Evolutionary conservation across 1,284 basidiomycete species (phyloP).

Genomic region (Austroboletus olivaceoglutinosus): DNA sequence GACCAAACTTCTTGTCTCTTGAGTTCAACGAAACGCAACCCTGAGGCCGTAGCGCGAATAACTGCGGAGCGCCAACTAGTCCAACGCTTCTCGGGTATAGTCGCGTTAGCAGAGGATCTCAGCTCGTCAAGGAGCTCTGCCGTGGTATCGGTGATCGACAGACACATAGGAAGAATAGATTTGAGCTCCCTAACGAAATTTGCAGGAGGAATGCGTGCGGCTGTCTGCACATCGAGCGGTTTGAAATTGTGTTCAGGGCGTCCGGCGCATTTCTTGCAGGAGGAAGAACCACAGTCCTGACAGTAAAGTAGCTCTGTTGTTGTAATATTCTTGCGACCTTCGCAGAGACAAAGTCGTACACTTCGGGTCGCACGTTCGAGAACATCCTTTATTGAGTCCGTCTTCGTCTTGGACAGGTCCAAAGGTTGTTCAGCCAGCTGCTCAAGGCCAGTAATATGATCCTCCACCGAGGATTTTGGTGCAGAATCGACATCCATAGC

Average conservation of each 20-base stretch:
- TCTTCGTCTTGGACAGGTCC: slow-evolving; percentile 61
- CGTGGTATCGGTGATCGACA: slow-evolving; percentile 59
- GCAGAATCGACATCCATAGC: slow-evolving; percentile 47
- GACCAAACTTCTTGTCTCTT: slow-evolving; percentile 90
- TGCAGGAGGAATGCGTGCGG: slow-evolving; percentile 63
- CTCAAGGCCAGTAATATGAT: slow-evolving; percentile 70
- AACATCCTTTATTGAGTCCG: slow-evolving; percentile 52
- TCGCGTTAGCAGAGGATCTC: slow-evolving; percentile 42
- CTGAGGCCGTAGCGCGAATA: slow-evolving; percentile 55
- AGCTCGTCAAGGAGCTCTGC: slow-evolving; percentile 53
- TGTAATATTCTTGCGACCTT: slow-evolving; percentile 81
- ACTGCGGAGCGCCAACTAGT: slow-evolving; percentile 68
- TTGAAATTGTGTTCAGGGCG: slow-evolving; percentile 82
- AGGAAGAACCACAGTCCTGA: slow-evolving; percentile 72
- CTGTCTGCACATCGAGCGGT: slow-evolving; percentile 47
- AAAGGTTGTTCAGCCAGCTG: slow-evolving; percentile 60
- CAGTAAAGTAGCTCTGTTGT: slow-evolving; percentile 71
- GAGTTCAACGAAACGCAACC: slow-evolving; percentile 82
- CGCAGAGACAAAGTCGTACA: slow-evolving; percentile 82
- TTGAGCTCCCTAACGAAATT: slow-evolving; percentile 78
- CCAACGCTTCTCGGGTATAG: slow-evolving; percentile 58
- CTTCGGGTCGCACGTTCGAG: slow-evolving; percentile 69
- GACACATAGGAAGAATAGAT: slow-evolving; percentile 83
- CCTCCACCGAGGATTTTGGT: slow-evolving; percentile 36
- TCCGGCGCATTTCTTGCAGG: slow-evolving; percentile 85